Conservation (phyloP, 1,284 basidiomycete species). For the Chalciporus sp. region DNA sequence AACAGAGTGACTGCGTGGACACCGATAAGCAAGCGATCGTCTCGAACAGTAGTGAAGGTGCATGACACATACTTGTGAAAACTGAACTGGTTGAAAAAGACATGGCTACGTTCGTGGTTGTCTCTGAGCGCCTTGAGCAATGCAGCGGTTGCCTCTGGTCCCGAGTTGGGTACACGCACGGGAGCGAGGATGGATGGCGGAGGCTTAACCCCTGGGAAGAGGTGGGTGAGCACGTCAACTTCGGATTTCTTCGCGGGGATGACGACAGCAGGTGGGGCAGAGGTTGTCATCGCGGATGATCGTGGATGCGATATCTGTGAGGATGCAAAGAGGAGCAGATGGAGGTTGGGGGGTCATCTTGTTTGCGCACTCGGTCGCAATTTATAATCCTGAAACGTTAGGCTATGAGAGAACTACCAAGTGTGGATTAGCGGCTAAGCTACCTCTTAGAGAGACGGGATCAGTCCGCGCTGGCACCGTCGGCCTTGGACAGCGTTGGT, state of each 20-base stretch:
- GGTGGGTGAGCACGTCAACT: conserved; percentile 19
- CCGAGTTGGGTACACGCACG: conserved; percentile 48
- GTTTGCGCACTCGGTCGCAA: background rate
- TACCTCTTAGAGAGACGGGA: background rate
- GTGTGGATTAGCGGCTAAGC: background rate
- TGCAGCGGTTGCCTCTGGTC: conserved; percentile 46
- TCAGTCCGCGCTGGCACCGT: conserved; percentile 7
- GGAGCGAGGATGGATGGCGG: conserved; percentile 41
- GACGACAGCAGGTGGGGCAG: conserved; percentile 23
- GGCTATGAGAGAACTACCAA: background rate
- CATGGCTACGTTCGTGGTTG: conserved; percentile 59
- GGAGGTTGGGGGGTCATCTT: background rate
- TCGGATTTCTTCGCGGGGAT: conserved; percentile 22
- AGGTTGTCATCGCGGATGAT: conserved; percentile 31
- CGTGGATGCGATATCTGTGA: background rate
- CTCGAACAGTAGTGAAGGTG: background rate
- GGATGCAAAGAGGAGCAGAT: background rate
- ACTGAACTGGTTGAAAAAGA: conserved; percentile 60
- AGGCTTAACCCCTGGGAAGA: conserved; percentile 44
- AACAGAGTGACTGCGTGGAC: conserved; percentile 38
- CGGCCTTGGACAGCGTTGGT: background rate
- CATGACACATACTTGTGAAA: conserved; percentile 55
- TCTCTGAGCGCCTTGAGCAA: conserved; percentile 51
- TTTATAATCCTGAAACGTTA: background rate
- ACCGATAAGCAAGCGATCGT: background rate